These are phyloP conservation scores for Citrus trifoliata DNA, from an alignment of 345 rosid species.

Conservation along the genomic window DNA sequence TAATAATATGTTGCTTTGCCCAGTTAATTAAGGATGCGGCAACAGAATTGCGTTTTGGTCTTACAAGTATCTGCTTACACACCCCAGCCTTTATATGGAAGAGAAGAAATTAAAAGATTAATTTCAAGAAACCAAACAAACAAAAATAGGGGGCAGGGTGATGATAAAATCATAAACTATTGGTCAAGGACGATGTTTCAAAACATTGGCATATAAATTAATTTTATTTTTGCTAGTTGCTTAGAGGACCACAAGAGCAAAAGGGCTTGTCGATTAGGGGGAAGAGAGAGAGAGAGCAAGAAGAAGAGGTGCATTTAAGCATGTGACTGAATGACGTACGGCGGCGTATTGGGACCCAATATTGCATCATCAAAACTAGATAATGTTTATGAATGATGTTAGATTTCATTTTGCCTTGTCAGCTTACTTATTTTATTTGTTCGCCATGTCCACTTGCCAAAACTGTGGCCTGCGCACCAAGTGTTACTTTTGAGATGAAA, in stretches of 20 bases:
- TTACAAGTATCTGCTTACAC: neutral
- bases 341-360: constrained; percentile 30
- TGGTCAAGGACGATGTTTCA: constrained; percentile 9
- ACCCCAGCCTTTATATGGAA: too few relatives aligned
- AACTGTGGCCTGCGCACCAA: neutral
- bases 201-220: too few relatives aligned
- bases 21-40: neutral
- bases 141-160: too few relatives aligned
- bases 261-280: too few relatives aligned
- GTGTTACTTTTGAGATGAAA: neutral
- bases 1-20: neutral
- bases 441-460: constrained; percentile 11
- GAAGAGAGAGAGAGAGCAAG: too few relatives aligned
- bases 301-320: neutral
- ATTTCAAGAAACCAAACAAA: too few relatives aligned
- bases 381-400: neutral
- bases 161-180: neutral
- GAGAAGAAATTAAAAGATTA: too few relatives aligned
- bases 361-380: neutral
- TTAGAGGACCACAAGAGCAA: neutral
- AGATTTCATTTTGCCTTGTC: neutral
- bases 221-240: neutral
- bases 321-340: constrained; percentile 42
- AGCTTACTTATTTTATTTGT: neutral
- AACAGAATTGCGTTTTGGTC: neutral